phyloP scores from a whole-genome alignment of 106 monocot species.

The Dendrobium officinale region DNA sequence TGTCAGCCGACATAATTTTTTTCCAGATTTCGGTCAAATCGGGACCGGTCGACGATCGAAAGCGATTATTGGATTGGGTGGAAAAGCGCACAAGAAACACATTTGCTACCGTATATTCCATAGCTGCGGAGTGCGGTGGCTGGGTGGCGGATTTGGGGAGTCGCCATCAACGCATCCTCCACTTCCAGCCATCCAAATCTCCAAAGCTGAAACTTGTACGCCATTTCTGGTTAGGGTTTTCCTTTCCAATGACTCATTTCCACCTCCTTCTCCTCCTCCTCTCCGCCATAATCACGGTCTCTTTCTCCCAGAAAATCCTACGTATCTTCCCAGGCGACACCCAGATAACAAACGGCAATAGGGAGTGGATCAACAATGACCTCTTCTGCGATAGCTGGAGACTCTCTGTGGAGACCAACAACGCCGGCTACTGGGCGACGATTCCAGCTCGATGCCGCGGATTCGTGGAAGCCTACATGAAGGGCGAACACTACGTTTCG shows the following conservation, averaged over 20 bases:
- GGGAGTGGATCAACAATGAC: neutral
- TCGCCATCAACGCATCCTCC: no score
- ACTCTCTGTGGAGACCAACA: constrained; percentile 68
- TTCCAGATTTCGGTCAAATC: no score
- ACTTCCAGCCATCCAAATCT: no score
- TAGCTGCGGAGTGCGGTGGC: no score
- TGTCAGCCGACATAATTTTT: no score
- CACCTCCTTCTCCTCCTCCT: constrained; percentile 10
- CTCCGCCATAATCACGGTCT: neutral
- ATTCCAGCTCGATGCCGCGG: constrained; percentile 36
- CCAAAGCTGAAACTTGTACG: no score
- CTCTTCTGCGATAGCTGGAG: constrained; percentile 63
- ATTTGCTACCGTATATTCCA: no score
- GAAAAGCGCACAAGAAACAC: no score
- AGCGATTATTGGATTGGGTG: no score
- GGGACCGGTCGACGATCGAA: no score
- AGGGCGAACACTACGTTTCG: constrained; percentile 38
- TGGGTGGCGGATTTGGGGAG: no score
- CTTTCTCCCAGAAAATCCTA: constrained; percentile 14
- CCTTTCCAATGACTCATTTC: neutral
- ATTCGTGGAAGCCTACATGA: constrained; percentile 44
- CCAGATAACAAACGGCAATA: neutral
- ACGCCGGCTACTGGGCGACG: constrained; percentile 44
- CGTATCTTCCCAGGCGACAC: constrained; percentile 9
- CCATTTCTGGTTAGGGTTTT: neutral